Evolutionary conservation across 306 rosid species (phyloP).

Genomic region (Abrus precatorius): DNA sequence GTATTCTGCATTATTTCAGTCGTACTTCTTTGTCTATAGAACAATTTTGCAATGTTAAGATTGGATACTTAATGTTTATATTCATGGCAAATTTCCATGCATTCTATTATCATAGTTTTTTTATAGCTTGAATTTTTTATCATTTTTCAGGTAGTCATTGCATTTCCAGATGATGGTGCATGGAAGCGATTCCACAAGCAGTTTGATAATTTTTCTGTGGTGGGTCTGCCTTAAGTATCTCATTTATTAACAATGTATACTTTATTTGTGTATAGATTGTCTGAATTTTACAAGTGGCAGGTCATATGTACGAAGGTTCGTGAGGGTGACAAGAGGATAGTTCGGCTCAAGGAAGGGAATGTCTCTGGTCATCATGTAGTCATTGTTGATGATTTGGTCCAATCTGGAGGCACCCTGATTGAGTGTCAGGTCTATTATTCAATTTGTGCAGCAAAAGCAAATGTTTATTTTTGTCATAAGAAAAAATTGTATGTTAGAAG

Average conservation of each 20-base stretch:
- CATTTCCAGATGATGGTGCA: slow-evolving; percentile 99
- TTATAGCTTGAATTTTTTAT: slow-evolving; percentile 27
- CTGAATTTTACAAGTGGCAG: slow-evolving; percentile 59
- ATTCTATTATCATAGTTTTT: slow-evolving; percentile 12
- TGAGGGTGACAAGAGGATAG: slow-evolving; percentile 94
- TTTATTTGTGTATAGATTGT: slow-evolving; percentile 15
- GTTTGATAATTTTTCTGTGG: slow-evolving; percentile 80
- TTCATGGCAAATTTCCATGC: background rate
- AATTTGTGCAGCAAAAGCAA: background rate
- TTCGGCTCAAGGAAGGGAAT: slow-evolving; percentile 91
- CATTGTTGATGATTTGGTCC: slow-evolving; percentile 97
- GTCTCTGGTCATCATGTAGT: slow-evolving; percentile 91
- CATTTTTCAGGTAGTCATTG: slow-evolving; percentile 82
- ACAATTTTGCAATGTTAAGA: slow-evolving; percentile 4
- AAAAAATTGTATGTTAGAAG: slow-evolving; percentile 22
- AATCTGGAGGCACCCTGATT: slow-evolving; percentile 94
- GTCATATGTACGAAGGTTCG: slow-evolving; percentile 94
- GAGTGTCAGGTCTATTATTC: slow-evolving; percentile 84
- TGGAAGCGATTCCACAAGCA: slow-evolving; percentile 98
- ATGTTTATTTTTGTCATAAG: slow-evolving; percentile 18
- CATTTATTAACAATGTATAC: background rate
- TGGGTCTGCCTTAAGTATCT: slow-evolving; percentile 50
- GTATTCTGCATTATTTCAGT: slow-evolving; percentile 33
- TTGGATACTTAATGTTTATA: background rate
- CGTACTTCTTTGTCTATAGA: slow-evolving; percentile 24